A percentile compares a stretch with the other conserved stretches of the same genome.
Evolutionary conservation across 495 filamentous ascomycete species (phyloP).

Genomic region (Trypethelium eluteriae): DNA sequence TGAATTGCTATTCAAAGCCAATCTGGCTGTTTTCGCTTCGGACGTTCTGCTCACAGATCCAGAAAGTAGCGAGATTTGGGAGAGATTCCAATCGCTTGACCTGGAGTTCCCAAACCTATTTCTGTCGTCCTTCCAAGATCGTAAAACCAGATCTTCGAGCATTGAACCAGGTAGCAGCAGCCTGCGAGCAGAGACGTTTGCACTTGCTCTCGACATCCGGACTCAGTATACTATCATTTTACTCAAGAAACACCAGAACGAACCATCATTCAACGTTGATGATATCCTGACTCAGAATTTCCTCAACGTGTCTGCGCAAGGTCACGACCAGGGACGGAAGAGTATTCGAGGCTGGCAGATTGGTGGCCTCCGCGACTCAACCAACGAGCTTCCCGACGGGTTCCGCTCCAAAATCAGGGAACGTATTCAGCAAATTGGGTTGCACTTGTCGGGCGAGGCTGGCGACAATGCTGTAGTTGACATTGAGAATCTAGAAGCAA

Average conservation of each 20-base stretch:
- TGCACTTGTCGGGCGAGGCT: not conserved
- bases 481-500: constrained; percentile 5
- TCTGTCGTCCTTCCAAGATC: not conserved
- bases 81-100: constrained; percentile 11
- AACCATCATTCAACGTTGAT: not conserved
- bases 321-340: not conserved
- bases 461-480: not conserved
- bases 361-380: not conserved
- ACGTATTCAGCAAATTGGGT: not conserved
- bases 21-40: constrained; percentile 21
- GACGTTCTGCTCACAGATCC: constrained; percentile 2
- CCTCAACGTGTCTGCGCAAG: not conserved
- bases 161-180: constrained; percentile 13
- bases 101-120: constrained; percentile 7
- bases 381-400: not conserved
- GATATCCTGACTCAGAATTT: constrained; percentile 11
- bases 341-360: constrained; percentile 12
- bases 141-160: not conserved
- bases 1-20: constrained; percentile 22
- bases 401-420: not conserved
- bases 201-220: constrained; percentile 14
- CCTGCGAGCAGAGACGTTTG: constrained; percentile 14
- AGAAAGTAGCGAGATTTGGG: constrained; percentile 11
- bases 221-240: constrained; percentile 13
- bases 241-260: constrained; percentile 2